Conservation (phyloP, 1,139 yeast genomes). For the Yamadazyma diddensiae region DNA sequence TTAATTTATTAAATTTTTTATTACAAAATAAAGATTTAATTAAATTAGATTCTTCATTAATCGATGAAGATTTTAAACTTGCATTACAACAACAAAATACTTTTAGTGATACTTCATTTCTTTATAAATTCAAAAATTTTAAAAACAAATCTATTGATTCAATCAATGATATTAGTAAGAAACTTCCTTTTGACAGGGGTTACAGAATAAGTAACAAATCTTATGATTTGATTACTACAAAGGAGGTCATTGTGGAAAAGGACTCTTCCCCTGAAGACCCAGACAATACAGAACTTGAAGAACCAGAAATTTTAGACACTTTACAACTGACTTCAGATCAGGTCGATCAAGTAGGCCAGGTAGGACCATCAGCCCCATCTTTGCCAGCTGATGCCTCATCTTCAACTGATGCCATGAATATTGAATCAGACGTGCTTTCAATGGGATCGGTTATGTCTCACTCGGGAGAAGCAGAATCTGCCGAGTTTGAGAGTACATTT, state of each 20-base stretch:
- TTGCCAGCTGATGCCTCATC: no score
- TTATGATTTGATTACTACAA: slow-evolving; percentile 6
- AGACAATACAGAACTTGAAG: no score
- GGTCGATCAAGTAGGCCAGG: no score
- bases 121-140: slow-evolving; percentile 15
- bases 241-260: neutral
- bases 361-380: no score
- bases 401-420: no score
- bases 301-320: no score
- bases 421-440: neutral
- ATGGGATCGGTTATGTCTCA: no score
- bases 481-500: neutral
- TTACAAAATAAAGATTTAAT: slow-evolving; percentile 7
- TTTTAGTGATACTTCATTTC: slow-evolving; percentile 3
- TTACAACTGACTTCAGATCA: no score
- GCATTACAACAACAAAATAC: neutral
- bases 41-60: slow-evolving; percentile 4
- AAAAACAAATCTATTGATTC: slow-evolving; percentile 17
- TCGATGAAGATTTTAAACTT: slow-evolving; percentile 7
- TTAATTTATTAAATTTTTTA: slow-evolving; percentile 12
- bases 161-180: slow-evolving; percentile 12
- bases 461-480: no score
- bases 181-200: slow-evolving; percentile 9
- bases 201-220: slow-evolving; percentile 12
- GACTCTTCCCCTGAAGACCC: neutral